phyloP scores from a whole-genome alignment of 345 rosid genomes.

The Aegle marmelos region DNA sequence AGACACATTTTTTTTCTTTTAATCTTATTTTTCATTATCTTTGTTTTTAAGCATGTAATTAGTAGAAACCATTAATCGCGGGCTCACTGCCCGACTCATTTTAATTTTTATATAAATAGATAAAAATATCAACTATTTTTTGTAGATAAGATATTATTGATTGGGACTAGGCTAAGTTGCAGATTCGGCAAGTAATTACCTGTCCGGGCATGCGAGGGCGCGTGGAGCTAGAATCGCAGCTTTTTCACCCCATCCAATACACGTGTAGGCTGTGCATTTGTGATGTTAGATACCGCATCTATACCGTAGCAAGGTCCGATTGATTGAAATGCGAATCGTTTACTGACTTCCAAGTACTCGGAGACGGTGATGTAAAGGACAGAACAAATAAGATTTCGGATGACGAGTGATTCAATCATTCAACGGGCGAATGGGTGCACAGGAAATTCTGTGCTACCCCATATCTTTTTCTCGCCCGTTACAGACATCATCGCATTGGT shows the following conservation, averaged over 20 bases:
- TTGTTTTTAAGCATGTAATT: not conserved
- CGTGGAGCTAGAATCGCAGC: too few relatives aligned
- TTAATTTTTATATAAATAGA: not conserved
- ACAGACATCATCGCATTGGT: not conserved
- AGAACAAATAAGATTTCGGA: not conserved
- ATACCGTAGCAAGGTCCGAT: too few relatives aligned
- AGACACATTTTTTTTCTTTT: not conserved
- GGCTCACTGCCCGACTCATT: not conserved
- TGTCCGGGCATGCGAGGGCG: too few relatives aligned
- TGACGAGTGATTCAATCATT: not conserved
- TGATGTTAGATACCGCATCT: too few relatives aligned
- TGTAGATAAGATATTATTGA: not conserved
- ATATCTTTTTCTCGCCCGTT: not conserved
- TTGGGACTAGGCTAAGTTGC: too few relatives aligned
- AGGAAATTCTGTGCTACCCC: not conserved
- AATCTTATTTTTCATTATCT: too few relatives aligned
- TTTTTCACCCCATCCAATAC: too few relatives aligned
- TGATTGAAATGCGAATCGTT: not conserved
- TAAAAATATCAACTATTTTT: not conserved
- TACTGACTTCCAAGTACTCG: too few relatives aligned
- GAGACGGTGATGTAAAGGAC: not conserved
- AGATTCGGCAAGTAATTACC: too few relatives aligned
- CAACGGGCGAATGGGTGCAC: not conserved
- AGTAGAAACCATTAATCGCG: not conserved
- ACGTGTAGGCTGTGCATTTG: too few relatives aligned